These are phyloP conservation scores for Pichia scutulata DNA, from an alignment of 805 yeast species.

Conservation along the genomic window DNA sequence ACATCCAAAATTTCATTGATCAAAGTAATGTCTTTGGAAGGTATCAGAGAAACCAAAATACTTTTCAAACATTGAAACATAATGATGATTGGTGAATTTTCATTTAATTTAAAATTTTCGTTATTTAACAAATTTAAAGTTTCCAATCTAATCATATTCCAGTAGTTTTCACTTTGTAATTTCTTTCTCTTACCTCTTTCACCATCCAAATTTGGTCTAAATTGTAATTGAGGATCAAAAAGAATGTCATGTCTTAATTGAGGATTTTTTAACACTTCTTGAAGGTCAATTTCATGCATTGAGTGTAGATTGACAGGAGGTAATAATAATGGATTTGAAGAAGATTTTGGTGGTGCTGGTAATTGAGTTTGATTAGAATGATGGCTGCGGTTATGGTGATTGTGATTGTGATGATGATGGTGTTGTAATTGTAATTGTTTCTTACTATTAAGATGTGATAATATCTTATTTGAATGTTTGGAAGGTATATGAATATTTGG, in stretches of 20 bases:
- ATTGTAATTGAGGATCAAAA: slow-evolving; percentile 86
- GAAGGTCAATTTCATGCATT: slow-evolving; percentile 77
- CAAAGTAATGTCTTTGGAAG: slow-evolving; percentile 60
- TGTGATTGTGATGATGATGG: not conserved
- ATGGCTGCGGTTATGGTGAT: not conserved
- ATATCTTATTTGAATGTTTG: not conserved
- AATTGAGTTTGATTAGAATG: slow-evolving; percentile 3
- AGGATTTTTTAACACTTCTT: slow-evolving; percentile 84
- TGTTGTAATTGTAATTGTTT: not conserved
- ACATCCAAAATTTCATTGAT: slow-evolving; percentile 71
- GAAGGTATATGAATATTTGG: slow-evolving; percentile 29
- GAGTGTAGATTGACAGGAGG: slow-evolving; percentile 84
- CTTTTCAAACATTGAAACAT: slow-evolving; percentile 74
- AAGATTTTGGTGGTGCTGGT: slow-evolving; percentile 6
- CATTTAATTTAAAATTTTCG: slow-evolving; percentile 11
- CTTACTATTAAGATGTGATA: not conserved
- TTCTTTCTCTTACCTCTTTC: slow-evolving; percentile 81
- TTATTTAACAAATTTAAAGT: slow-evolving; percentile 34
- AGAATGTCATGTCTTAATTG: slow-evolving; percentile 88
- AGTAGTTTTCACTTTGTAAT: slow-evolving; percentile 68
- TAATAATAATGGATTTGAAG: slow-evolving; percentile 23
- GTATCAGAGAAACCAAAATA: slow-evolving; percentile 66
- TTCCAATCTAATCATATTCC: slow-evolving; percentile 71
- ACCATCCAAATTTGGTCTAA: slow-evolving; percentile 85
- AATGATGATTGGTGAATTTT: slow-evolving; percentile 42